These are phyloP conservation scores for Calocybe cyanea DNA, from an alignment of 768 basidiomycete species.

Conservation along the genomic window DNA sequence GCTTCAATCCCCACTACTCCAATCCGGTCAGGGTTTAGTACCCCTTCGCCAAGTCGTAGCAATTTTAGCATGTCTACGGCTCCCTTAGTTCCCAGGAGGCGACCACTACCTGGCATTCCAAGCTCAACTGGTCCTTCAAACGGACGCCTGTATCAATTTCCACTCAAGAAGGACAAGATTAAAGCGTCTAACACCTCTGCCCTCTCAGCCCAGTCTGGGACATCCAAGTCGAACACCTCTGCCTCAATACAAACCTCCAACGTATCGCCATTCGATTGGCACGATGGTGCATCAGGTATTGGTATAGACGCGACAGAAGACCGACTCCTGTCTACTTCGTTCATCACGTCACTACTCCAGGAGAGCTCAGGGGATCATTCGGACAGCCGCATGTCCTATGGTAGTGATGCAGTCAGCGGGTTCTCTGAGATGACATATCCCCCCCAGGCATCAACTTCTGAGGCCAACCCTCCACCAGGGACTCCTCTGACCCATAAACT, in stretches of 20 bases:
- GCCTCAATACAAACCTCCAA: constrained; percentile 15
- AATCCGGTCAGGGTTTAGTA: constrained; percentile 26
- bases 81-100: constrained; percentile 8
- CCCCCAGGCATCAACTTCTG: constrained; percentile 27
- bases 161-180: constrained; percentile 5
- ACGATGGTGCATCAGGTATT: constrained; percentile 57
- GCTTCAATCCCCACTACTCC: constrained; percentile 42
- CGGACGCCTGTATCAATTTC: constrained; percentile 1
- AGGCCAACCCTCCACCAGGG: constrained; percentile 5
- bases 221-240: background rate
- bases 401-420: constrained; percentile 43
- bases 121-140: background rate
- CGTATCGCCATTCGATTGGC: constrained; percentile 51
- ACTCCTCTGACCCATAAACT: constrained; percentile 6
- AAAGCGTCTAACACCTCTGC: constrained; percentile 2
- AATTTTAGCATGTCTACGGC: constrained; percentile 21
- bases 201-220: constrained; percentile 3
- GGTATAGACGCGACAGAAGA: constrained; percentile 55
- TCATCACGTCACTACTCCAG: constrained; percentile 55
- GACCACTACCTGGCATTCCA: constrained; percentile 12
- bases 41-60: constrained; percentile 21
- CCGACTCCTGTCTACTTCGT: constrained; percentile 53
- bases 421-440: constrained; percentile 57
- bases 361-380: constrained; percentile 32
- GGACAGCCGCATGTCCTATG: constrained; percentile 26